These are phyloP conservation scores for Symbiodinium natans DNA, from an alignment of 73 alveolate species.

Conservation along the genomic window DNA sequence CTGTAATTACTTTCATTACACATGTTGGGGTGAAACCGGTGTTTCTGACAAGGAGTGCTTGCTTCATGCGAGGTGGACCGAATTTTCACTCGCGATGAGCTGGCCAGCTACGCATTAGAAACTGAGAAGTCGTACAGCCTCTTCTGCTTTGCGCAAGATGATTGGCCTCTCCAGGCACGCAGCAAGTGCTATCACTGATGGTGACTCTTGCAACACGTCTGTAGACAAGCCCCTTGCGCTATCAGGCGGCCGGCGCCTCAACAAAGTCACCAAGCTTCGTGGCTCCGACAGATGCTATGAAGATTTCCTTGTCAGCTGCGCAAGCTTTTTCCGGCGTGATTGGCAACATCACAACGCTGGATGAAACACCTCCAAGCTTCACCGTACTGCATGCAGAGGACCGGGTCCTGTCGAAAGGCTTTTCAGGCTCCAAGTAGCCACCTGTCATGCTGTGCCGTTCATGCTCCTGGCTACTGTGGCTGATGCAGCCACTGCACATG, in stretches of 20 bases:
- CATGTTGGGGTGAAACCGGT: too few relatives aligned
- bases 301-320: constrained; percentile 18
- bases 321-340: constrained; percentile 32
- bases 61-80: constrained; percentile 29
- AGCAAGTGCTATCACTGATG: background rate
- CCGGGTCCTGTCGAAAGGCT: background rate
- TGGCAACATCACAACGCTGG: constrained; percentile 19
- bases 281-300: constrained; percentile 48
- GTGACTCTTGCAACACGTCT: background rate
- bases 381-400: background rate
- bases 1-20: too few relatives aligned
- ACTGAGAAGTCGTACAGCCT: constrained; percentile 20
- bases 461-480: background rate
- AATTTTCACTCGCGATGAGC: constrained; percentile 40
- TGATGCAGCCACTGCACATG: too few relatives aligned
- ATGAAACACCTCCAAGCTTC: constrained; percentile 45
- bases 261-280: constrained; percentile 46
- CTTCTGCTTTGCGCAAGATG: constrained; percentile 66
- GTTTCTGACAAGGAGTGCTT: background rate
- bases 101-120: constrained; percentile 31
- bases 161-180: constrained; percentile 55
- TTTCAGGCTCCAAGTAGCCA: background rate
- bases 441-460: background rate
- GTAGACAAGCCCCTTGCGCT: background rate
- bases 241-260: background rate